phyloP scores from a whole-genome alignment of 306 rosid genomes.

The Sindora glabra region DNA sequence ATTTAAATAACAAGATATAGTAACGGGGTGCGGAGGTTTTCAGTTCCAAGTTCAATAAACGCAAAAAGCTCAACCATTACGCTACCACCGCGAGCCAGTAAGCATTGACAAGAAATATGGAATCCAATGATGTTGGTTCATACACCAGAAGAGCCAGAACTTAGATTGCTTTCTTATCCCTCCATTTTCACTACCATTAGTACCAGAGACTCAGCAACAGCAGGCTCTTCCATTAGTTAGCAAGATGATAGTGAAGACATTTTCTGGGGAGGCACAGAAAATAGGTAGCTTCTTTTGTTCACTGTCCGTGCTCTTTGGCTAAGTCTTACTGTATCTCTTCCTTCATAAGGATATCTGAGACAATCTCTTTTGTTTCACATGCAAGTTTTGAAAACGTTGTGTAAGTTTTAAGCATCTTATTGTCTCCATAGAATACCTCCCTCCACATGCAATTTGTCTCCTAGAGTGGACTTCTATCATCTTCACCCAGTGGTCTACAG shows the following conservation, averaged over 20 bases:
- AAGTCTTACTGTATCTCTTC: constrained; percentile 4
- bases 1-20: constrained; percentile 19
- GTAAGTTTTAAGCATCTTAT: constrained; percentile 64
- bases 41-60: constrained; percentile 38
- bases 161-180: constrained; percentile 4
- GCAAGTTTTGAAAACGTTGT: constrained; percentile 46
- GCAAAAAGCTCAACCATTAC: constrained; percentile 22
- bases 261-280: constrained; percentile 27
- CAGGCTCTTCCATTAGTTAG: not conserved
- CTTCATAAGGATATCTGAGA: constrained; percentile 29
- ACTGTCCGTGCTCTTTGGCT: constrained; percentile 3
- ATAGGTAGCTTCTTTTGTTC: too few species aligned
- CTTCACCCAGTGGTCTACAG: constrained; percentile 25
- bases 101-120: constrained; percentile 29
- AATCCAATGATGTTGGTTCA: constrained; percentile 29
- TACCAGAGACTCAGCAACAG: not conserved
- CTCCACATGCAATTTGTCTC: constrained; percentile 68
- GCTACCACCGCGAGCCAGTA: constrained; percentile 15
- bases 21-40: constrained; percentile 10
- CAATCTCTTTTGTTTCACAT: constrained; percentile 49
- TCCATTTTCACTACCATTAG: constrained; percentile 7
- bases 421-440: constrained; percentile 17
- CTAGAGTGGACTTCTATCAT: constrained; percentile 39
- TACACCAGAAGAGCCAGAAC: too few species aligned
- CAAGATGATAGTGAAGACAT: not conserved